A percentile compares a stretch with the other conserved stretches of the same genome.
These are phyloP conservation scores for Blumeria graminis DNA, from an alignment of 2,329 filamentous ascomycete species.

Conservation along the genomic window DNA sequence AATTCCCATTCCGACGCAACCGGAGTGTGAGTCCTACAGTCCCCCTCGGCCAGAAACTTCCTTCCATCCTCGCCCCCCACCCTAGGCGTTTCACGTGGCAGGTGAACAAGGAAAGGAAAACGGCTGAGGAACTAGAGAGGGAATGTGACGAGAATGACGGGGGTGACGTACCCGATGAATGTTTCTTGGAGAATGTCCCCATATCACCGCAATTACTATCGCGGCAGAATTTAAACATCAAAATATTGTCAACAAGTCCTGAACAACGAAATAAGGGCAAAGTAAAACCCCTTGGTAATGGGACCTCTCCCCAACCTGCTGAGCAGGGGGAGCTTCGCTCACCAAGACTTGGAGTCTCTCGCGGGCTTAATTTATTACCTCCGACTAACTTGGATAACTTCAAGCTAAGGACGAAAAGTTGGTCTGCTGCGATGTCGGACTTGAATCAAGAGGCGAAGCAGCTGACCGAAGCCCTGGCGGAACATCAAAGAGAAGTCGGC, in stretches of 20 bases:
- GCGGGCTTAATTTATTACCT: slow-evolving; percentile 17
- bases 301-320: slow-evolving; percentile 32
- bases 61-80: slow-evolving; percentile 7
- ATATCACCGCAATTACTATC: slow-evolving; percentile 45
- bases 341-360: slow-evolving; percentile 20
- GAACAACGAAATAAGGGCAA: slow-evolving; percentile 13
- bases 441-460: slow-evolving; percentile 50
- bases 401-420: slow-evolving; percentile 42
- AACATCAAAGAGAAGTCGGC: slow-evolving; percentile 38
- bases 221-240: slow-evolving; percentile 20
- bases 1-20: slow-evolving; percentile 6
- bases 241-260: slow-evolving; percentile 19
- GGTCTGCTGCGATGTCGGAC: slow-evolving; percentile 44
- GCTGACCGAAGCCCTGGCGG: slow-evolving; percentile 58
- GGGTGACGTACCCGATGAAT: slow-evolving; percentile 56
- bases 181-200: slow-evolving; percentile 60
- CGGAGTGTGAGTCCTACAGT: slow-evolving; percentile 12
- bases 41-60: not conserved
- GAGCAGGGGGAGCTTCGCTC: slow-evolving; percentile 30
- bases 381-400: slow-evolving; percentile 30
- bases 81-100: slow-evolving; percentile 36
- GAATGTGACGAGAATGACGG: slow-evolving; percentile 57
- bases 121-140: slow-evolving; percentile 43
- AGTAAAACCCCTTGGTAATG: slow-evolving; percentile 24
- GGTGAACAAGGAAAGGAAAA: slow-evolving; percentile 37